A percentile compares a stretch with the other conserved stretches of the same genome.
Conservation (phyloP, 768 basidiomycete species). For the Baorangia bicolor region DNA sequence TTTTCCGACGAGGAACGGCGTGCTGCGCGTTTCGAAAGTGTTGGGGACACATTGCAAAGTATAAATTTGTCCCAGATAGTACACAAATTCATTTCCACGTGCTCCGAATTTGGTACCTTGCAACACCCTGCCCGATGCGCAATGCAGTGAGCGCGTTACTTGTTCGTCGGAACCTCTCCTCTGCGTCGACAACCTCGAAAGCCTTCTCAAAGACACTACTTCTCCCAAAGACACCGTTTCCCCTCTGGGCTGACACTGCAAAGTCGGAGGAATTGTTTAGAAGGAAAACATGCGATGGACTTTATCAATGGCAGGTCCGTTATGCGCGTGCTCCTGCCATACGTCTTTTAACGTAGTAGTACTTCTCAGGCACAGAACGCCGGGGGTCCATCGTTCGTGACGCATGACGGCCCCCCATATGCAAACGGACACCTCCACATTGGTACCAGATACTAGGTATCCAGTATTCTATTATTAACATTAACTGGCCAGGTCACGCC, state of each 20-base stretch:
- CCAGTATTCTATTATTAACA: background rate
- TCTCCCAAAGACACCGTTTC: conserved; percentile 81
- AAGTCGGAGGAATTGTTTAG: conserved; percentile 59
- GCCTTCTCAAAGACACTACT: conserved; percentile 63
- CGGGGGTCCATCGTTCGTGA: conserved; percentile 69
- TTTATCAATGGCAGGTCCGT: conserved; percentile 78
- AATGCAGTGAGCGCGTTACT: conserved; percentile 13
- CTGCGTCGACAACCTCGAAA: conserved; percentile 23
- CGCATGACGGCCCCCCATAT: conserved; percentile 97
- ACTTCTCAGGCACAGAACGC: conserved; percentile 58
- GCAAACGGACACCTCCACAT: conserved; percentile 96
- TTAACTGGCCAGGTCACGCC: conserved; percentile 69
- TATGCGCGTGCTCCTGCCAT: conserved; percentile 20
- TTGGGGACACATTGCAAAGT: too few relatives aligned
- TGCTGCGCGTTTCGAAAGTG: too few relatives aligned
- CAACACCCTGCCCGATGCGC: conserved; percentile 14
- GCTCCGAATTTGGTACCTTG: background rate
- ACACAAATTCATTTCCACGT: too few relatives aligned
- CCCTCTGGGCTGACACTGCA: conserved; percentile 66
- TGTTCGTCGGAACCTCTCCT: conserved; percentile 16
- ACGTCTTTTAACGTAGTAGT: background rate
- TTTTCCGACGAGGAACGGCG: too few relatives aligned
- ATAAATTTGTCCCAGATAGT: too few relatives aligned
- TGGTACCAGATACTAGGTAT: conserved; percentile 47
- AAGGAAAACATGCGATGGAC: conserved; percentile 61